phyloP scores from a whole-genome alignment of 768 basidiomycete species.

The Mycena indigotica region DNA sequence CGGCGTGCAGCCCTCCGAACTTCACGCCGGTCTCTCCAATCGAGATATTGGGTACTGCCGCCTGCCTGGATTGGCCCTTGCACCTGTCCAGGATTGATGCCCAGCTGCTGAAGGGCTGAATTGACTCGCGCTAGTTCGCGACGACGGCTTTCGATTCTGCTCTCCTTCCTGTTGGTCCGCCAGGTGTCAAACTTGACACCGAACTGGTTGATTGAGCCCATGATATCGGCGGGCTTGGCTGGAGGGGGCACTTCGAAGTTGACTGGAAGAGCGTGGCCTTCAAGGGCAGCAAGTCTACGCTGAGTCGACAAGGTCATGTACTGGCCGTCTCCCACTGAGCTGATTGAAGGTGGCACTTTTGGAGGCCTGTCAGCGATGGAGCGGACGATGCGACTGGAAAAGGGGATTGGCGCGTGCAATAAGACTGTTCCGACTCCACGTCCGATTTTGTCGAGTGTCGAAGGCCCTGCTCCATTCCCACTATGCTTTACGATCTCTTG shows the following conservation, averaged over 20 bases:
- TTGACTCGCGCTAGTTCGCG: conserved; percentile 16
- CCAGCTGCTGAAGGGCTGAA: background rate
- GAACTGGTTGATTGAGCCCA: conserved; percentile 22
- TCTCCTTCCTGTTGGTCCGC: conserved; percentile 16
- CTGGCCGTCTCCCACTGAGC: conserved; percentile 12
- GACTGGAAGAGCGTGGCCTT: conserved; percentile 25
- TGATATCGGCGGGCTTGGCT: conserved; percentile 22
- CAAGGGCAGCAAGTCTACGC: conserved; percentile 25
- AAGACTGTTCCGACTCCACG: conserved; percentile 21
- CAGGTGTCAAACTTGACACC: conserved; percentile 22
- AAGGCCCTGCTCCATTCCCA: conserved; percentile 6
- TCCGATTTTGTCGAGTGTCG: conserved; percentile 21
- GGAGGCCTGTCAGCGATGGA: conserved; percentile 20
- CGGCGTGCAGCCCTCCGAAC: background rate
- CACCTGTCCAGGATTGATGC: background rate
- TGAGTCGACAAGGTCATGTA: conserved; percentile 12
- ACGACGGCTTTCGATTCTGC: conserved; percentile 19
- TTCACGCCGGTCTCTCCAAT: background rate
- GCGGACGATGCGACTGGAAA: conserved; percentile 20
- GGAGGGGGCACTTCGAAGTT: conserved; percentile 26
- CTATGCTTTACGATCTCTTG: conserved; percentile 19
- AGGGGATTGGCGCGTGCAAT: conserved; percentile 16
- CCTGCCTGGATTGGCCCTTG: background rate
- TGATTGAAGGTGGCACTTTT: conserved; percentile 11
- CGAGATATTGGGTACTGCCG: background rate